Evolutionary conservation across 768 basidiomycete species (phyloP).

Genomic region (Mrakia frigida): DNA sequence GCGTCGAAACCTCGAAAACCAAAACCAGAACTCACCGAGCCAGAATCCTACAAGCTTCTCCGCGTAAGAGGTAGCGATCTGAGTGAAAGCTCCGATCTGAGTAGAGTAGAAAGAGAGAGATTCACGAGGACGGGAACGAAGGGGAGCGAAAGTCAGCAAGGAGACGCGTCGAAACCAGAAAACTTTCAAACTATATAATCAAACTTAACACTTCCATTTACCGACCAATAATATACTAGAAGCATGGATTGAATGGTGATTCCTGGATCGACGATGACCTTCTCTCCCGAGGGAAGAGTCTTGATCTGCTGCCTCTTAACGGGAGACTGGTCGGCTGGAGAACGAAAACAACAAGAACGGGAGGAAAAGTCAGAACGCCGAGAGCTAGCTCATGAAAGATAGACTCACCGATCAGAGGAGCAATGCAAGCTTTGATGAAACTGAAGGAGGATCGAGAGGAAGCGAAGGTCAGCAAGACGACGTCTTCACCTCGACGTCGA

Average conservation of each 20-base stretch:
- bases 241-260: constrained; percentile 12
- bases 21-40: constrained; percentile 26
- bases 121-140: too few species aligned
- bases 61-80: constrained; percentile 39
- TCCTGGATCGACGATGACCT: constrained; percentile 25
- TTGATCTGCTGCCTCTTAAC: constrained; percentile 2
- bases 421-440: neutral
- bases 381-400: neutral
- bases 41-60: constrained; percentile 43
- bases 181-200: too few species aligned
- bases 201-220: constrained; percentile 5
- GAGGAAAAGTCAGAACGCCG: neutral
- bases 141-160: neutral
- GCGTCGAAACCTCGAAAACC: neutral
- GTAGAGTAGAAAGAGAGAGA: constrained; percentile 14
- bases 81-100: constrained; percentile 41
- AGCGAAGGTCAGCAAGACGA: neutral
- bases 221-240: constrained; percentile 23
- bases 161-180: neutral
- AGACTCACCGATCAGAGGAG: neutral
- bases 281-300: constrained; percentile 18
- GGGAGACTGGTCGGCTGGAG: constrained; percentile 18
- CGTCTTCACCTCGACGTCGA: too few species aligned
- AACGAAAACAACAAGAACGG: neutral
- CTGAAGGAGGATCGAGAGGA: neutral